Evolutionary conservation across 2,329 filamentous ascomycete genomes (phyloP).

Genomic region (Clonostachys byssicola): DNA sequence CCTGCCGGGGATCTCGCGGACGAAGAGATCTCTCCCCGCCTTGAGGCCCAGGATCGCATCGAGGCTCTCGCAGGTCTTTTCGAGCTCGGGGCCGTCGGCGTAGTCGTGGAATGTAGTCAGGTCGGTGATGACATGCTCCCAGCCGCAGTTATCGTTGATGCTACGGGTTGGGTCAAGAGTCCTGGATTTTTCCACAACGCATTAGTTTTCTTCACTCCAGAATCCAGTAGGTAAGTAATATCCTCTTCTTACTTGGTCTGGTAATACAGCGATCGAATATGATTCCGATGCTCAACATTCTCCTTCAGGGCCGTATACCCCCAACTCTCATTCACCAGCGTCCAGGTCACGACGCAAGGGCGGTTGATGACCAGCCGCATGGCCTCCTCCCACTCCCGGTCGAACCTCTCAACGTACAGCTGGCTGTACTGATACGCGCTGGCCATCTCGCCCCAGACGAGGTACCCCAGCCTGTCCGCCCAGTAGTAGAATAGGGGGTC

Average conservation of each 20-base stretch:
- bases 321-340: constrained; percentile 62
- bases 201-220: constrained; percentile 10
- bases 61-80: constrained; percentile 47
- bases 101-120: constrained; percentile 68
- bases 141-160: constrained; percentile 69
- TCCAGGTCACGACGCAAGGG: constrained; percentile 62
- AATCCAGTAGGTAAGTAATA: background rate
- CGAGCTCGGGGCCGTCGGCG: constrained; percentile 50
- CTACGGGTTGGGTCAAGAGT: constrained; percentile 58
- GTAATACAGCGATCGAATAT: constrained; percentile 60
- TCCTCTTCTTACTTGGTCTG: constrained; percentile 48
- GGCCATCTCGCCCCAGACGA: constrained; percentile 63
- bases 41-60: constrained; percentile 50
- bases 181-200: constrained; percentile 9
- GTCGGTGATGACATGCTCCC: constrained; percentile 64
- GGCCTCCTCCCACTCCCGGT: constrained; percentile 60
- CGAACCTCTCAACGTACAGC: constrained; percentile 55
- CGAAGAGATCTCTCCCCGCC: constrained; percentile 49
- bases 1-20: constrained; percentile 30
- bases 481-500: constrained; percentile 57
- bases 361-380: constrained; percentile 63
- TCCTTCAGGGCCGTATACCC: constrained; percentile 56
- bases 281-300: constrained; percentile 55
- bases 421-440: constrained; percentile 60
- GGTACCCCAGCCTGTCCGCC: constrained; percentile 55